A percentile compares a stretch with the other conserved stretches of the same genome.
Evolutionary conservation across 345 rosid genomes (phyloP).

Genomic region (Eucalyptus sp.): DNA sequence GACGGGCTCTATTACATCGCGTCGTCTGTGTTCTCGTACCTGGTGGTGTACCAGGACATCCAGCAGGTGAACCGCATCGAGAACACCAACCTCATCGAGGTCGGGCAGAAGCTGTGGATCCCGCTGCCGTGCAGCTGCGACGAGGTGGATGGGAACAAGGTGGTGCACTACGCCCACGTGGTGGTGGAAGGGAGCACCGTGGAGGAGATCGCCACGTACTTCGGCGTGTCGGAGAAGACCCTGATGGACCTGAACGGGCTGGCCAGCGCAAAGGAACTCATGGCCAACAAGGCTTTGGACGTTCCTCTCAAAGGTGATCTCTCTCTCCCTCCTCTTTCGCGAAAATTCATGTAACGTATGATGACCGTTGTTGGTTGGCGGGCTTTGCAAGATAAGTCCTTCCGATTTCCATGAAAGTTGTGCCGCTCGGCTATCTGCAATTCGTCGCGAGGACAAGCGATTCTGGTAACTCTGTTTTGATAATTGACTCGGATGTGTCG

Average conservation of each 20-base stretch:
- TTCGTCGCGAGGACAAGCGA: too few species aligned
- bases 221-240: slow-evolving; percentile 17
- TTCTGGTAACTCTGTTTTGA: too few species aligned
- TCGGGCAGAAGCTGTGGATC: slow-evolving; percentile 36
- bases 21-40: slow-evolving; percentile 6
- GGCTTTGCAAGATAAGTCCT: too few species aligned
- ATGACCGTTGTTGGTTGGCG: too few species aligned
- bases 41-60: slow-evolving; percentile 16
- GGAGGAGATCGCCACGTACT: slow-evolving; percentile 26
- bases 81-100: not conserved
- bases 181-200: slow-evolving; percentile 32
- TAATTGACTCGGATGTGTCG: too few species aligned
- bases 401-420: too few species aligned
- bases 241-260: slow-evolving; percentile 34
- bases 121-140: slow-evolving; percentile 72
- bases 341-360: too few species aligned
- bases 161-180: slow-evolving; percentile 49
- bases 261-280: slow-evolving; percentile 4
- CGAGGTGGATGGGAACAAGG: slow-evolving; percentile 14
- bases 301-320: slow-evolving; percentile 49
- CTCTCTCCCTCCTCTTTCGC: too few species aligned
- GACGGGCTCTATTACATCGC: slow-evolving; percentile 34
- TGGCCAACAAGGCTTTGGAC: slow-evolving; percentile 29
- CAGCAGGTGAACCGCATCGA: slow-evolving; percentile 10
- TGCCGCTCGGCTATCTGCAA: too few species aligned